A percentile compares a stretch with the other conserved stretches of the same genome.
Evolutionary conservation across 257 asterid species (phyloP).

Genomic region (Ballota nigra): DNA sequence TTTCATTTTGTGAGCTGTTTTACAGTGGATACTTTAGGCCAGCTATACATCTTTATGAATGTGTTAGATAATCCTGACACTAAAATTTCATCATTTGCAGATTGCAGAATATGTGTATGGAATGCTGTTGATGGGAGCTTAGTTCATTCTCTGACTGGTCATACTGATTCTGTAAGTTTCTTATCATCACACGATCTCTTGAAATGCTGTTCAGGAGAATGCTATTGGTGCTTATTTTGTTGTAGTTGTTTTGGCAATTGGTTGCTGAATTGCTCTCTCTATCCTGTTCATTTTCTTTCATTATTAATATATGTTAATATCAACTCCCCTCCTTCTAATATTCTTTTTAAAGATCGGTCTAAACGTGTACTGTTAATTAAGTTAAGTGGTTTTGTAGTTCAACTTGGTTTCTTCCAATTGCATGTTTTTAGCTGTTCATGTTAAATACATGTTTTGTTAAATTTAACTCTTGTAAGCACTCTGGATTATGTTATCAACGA

Average conservation of each 20-base stretch:
- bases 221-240: constrained; percentile 2
- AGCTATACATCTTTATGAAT: not conserved
- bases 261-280: not conserved
- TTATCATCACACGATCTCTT: constrained; percentile 6
- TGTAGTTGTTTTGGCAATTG: constrained; percentile 5
- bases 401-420: not conserved
- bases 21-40: constrained; percentile 20
- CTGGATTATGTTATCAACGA: not conserved
- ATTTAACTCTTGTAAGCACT: not conserved
- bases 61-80: not conserved
- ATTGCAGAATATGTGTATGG: constrained; percentile 99
- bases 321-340: not conserved
- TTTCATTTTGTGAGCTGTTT: constrained; percentile 10
- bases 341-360: not conserved
- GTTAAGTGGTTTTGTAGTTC: not conserved
- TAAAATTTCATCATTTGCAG: constrained; percentile 41
- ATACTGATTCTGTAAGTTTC: constrained; percentile 79
- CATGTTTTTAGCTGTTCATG: not conserved
- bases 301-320: not conserved
- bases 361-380: not conserved
- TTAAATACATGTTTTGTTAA: not conserved
- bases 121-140: constrained; percentile 99
- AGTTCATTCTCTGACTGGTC: constrained; percentile 97
- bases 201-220: constrained; percentile 9
- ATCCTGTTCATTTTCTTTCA: not conserved